Base-by-base conservation (phyloP, 176 grass and related monocot genomes). In the Oryza nivara region DNA sequence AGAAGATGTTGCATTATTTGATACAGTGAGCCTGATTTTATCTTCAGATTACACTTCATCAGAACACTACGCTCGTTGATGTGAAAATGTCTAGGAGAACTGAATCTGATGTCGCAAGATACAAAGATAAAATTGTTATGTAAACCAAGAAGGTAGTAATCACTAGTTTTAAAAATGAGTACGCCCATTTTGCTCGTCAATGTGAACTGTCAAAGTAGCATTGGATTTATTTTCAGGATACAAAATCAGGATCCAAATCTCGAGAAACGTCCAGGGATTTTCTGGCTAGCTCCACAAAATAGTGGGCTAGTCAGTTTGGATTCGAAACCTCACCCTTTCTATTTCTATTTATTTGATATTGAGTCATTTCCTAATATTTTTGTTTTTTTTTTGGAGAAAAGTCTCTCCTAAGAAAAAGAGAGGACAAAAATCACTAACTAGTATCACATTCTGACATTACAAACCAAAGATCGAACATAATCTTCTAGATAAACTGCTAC, bases 1-100 rank as follows among this genome's bases (percentile, higher is more conserved):
- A 68, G 34, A 68, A 61, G 44, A 75, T 67, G 67, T 19, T 65
- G 16, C 30, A 80, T 67, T 66, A 15, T 54, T 74, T n/a, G 28
- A 28, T 6, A 68, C 61, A 58, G 77, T 44, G 51, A 58, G 16
- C 20, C 16, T 20, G 0, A 5, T 67, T 80, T 74, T 43, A 16
- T 20, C 44, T 6, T 8, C 9, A 45, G 2, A 12, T 34, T 54
- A 28, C 23, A n/a, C 46, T 47, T 41, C 2, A 20, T 51, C 28
- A 65, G 28, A 76, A 5, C 34, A 80, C 0, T 2, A 38, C 13
- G 11, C 23, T 10, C 7, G 6, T 30, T 34, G 4, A 65, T 43
- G 7, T 23, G 12, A 46, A n/a, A 48, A 11, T 30, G 44, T 47
- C 22, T 30, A 51, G 23, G 45, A 28, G 47, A 2, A 15, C 14